phyloP scores from a whole-genome alignment of 331 rosid genomes.

The Arachis monticola region DNA sequence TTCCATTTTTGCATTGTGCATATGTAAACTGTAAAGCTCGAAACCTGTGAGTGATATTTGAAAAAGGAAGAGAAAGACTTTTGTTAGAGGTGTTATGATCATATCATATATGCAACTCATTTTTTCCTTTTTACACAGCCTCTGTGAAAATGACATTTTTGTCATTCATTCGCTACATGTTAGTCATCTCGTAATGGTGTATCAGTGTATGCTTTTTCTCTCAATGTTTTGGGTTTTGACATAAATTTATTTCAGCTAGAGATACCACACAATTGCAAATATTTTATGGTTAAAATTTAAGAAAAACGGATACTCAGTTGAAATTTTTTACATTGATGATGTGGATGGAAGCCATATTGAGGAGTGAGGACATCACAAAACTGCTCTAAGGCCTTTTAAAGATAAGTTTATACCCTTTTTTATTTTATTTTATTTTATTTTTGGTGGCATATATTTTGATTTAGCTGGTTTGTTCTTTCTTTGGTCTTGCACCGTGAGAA shows the following conservation, averaged over 20 bases:
- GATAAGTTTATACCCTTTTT: too few species aligned
- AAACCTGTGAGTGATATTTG: slow-evolving; percentile 13
- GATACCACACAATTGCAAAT: neutral
- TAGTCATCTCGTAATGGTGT: neutral
- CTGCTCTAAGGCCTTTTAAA: too few species aligned
- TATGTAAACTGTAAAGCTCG: slow-evolving; percentile 30
- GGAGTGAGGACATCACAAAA: neutral
- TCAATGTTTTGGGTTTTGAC: neutral
- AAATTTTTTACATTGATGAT: neutral
- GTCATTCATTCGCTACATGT: neutral
- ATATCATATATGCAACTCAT: slow-evolving; percentile 11
- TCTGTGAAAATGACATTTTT: slow-evolving; percentile 34
- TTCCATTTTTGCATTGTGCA: slow-evolving; percentile 36
- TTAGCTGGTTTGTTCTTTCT: too few species aligned
- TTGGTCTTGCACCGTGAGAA: too few species aligned
- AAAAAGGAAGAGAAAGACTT: slow-evolving; percentile 11
- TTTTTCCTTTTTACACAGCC: slow-evolving; percentile 16
- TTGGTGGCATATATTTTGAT: too few species aligned
- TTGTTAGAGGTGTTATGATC: slow-evolving; percentile 19
- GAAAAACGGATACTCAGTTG: neutral
- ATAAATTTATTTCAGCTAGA: neutral
- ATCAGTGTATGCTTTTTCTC: too few species aligned
- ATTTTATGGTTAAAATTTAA: neutral
- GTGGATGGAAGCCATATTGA: neutral
- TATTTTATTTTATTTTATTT: too few species aligned